Evolutionary conservation across 192 early-diverging fungal species (phyloP).

Genomic region (Diversispora eburnea): DNA sequence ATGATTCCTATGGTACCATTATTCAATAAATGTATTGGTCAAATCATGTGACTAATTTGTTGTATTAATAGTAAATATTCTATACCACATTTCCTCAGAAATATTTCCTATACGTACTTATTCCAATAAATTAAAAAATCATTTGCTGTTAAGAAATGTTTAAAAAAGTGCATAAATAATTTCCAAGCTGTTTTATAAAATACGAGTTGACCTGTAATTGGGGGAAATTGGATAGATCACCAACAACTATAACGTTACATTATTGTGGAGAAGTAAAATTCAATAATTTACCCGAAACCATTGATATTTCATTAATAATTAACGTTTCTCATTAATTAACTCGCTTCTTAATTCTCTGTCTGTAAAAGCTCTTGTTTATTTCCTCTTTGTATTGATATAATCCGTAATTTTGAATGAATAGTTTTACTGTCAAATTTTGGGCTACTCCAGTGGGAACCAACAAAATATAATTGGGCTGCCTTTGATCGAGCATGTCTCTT

Average conservation of each 20-base stretch:
- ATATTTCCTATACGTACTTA: too few relatives aligned
- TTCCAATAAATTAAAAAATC: background rate
- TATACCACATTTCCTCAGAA: too few relatives aligned
- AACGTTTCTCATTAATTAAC: background rate
- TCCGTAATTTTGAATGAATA: background rate
- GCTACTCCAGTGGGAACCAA: too few relatives aligned
- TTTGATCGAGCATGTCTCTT: too few relatives aligned
- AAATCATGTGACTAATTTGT: too few relatives aligned
- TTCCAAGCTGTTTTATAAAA: background rate
- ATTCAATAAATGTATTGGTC: too few relatives aligned
- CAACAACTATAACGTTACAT: background rate
- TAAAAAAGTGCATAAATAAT: background rate
- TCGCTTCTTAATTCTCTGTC: background rate
- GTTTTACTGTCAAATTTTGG: background rate
- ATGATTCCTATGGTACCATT: too few relatives aligned
- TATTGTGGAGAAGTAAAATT: background rate
- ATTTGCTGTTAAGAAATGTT: background rate
- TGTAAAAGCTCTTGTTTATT: background rate
- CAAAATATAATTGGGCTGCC: too few relatives aligned
- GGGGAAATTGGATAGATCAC: conserved; percentile 10
- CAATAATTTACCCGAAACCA: background rate
- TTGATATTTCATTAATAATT: conserved; percentile 6
- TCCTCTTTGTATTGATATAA: background rate
- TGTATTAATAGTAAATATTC: too few relatives aligned
- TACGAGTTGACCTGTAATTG: background rate